Conservation (phyloP, 805 yeast species). For the Scheffersomyces spartinae region DNA sequence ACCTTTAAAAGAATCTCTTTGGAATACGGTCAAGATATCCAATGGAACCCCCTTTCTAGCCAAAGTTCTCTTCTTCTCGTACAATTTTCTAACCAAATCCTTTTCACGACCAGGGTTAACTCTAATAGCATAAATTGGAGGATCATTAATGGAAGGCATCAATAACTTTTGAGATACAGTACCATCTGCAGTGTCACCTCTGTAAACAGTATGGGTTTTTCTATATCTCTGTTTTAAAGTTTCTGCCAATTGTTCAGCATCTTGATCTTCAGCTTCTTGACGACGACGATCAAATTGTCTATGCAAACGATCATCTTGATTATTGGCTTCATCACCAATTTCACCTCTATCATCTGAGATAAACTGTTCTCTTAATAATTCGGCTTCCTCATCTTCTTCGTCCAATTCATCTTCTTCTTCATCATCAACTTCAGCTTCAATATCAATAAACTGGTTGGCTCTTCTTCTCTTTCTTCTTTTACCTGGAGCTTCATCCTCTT, state of each 20-base stretch:
- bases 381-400: slow-evolving; percentile 86
- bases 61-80: slow-evolving; percentile 73
- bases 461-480: slow-evolving; percentile 35
- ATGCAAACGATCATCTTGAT: slow-evolving; percentile 66
- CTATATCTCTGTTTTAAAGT: slow-evolving; percentile 89
- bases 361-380: slow-evolving; percentile 70
- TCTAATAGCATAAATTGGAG: slow-evolving; percentile 91
- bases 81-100: slow-evolving; percentile 72
- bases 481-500: slow-evolving; percentile 40
- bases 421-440: slow-evolving; percentile 97
- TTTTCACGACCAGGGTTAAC: slow-evolving; percentile 91
- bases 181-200: slow-evolving; percentile 65
- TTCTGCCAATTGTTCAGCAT: slow-evolving; percentile 88
- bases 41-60: slow-evolving; percentile 68
- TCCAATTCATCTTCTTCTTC: slow-evolving; percentile 92
- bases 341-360: slow-evolving; percentile 62
- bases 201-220: slow-evolving; percentile 68
- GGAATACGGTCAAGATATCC: slow-evolving; percentile 82
- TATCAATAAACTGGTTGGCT: slow-evolving; percentile 87
- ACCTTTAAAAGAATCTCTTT: slow-evolving; percentile 86
- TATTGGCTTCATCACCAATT: slow-evolving; percentile 22
- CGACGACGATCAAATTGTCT: slow-evolving; percentile 83
- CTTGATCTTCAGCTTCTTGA: slow-evolving; percentile 83
- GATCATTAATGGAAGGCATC: slow-evolving; percentile 93
- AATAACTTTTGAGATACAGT: slow-evolving; percentile 83